Base-by-base conservation (phyloP, 2,329 filamentous ascomycete genomes). In the Aspergillus pseudonomiae region DNA sequence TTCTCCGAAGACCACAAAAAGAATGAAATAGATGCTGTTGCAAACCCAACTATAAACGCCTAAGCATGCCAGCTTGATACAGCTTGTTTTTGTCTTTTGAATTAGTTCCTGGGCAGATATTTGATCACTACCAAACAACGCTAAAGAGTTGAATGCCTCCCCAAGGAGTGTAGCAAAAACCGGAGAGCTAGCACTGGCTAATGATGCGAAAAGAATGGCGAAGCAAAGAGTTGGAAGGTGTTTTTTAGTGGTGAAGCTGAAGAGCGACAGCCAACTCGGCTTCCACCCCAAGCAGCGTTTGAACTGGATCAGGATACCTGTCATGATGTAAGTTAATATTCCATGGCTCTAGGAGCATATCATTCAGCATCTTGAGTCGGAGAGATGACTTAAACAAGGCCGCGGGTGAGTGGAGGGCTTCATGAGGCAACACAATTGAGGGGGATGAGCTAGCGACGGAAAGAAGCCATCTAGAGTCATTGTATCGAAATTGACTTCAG, bases 1-100 rank as follows among this genome's bases (percentile, higher is more conserved):
- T 76, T 97, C 94, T 16, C 94, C 92, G 75, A 95, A 95, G 0
- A 85, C 74, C 34, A 94, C 81, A 88, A 94, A 97, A 0, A 86
- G 76, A 1, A 84, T 83, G 70, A 93, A 89, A 68, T 92, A 91
- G 1, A 84, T 73, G 3, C 86, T 85, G 68, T 91, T 89, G 19
- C 89, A 77, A 0, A 93, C 53, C 87, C 91, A 94, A 54, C 86
- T 88, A 0, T 80, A 85, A 0, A 81, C 75, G 0, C 90, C 92
- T 0, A 97, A 76, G 0, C 81, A 83, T 0, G 88, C 77, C 50
- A 97, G 79, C 30, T 87, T 84, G 30, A 89, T 68, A 54, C 88
- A 89, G 79, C 88, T 89, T 48, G 75, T 82, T 0, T 85, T 84
- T 1, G 92, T 83, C 3, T 83, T 78, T 0, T 77, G 70, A 24